Conservation (phyloP, 2,329 filamentous ascomycete genomes). For the Talaromyces rugulosus region DNA sequence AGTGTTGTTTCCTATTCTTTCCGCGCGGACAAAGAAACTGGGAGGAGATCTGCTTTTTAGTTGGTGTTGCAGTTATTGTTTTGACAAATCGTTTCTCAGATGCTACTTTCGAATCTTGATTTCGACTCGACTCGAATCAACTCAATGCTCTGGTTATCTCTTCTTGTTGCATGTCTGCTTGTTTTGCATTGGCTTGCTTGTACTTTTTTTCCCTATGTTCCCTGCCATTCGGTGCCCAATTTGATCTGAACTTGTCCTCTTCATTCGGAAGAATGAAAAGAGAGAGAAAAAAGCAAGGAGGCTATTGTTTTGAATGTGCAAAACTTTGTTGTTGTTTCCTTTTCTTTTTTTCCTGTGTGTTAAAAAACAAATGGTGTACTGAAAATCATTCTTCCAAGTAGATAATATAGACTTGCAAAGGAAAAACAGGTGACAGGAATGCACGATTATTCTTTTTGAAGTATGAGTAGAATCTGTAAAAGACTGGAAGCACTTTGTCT, state of each 20-base stretch:
- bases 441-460: background rate
- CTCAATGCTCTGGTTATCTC: background rate
- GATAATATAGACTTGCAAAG: background rate
- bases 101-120: background rate
- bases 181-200: background rate
- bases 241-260: background rate
- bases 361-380: background rate
- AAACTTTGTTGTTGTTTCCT: background rate
- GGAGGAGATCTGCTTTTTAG: background rate
- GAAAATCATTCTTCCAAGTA: background rate
- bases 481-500: background rate
- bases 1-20: background rate
- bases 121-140: background rate
- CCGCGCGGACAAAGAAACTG: background rate
- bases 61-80: background rate
- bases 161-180: background rate
- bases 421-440: background rate
- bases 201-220: background rate
- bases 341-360: background rate
- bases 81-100: too few relatives aligned
- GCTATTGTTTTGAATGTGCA: background rate
- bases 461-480: background rate
- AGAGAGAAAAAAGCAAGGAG: background rate
- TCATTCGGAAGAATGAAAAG: background rate
- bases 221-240: background rate